These are phyloP conservation scores for Sporothrix euskadiensis DNA, from an alignment of 2,329 filamentous ascomycete genomes.

Conservation along the genomic window DNA sequence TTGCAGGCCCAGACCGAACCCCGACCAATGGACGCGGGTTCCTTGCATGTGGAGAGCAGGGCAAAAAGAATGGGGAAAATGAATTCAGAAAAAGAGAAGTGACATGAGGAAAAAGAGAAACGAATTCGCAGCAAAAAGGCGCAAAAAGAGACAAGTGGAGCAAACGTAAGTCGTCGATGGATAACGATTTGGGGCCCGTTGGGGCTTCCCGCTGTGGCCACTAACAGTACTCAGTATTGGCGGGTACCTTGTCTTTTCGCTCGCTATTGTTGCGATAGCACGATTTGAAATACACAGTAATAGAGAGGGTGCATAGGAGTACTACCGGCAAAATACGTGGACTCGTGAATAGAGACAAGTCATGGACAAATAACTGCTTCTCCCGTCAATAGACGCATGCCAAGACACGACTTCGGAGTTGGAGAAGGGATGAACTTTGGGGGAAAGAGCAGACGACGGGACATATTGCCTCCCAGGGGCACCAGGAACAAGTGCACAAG, in stretches of 20 bases:
- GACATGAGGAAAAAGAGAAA: neutral
- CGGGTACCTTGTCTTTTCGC: neutral
- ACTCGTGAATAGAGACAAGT: neutral
- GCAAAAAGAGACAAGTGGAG: neutral
- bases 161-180: neutral
- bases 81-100: neutral
- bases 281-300: neutral
- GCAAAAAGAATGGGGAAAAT: neutral
- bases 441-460: slow-evolving; percentile 4
- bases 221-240: neutral
- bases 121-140: neutral
- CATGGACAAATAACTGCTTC: neutral
- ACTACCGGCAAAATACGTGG: neutral
- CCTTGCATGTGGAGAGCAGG: slow-evolving; percentile 11
- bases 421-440: slow-evolving; percentile 6
- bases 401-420: neutral
- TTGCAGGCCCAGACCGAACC: slow-evolving; percentile 1
- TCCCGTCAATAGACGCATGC: neutral
- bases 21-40: neutral
- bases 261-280: neutral
- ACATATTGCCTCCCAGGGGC: neutral
- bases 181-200: neutral
- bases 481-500: neutral
- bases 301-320: neutral
- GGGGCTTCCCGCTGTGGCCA: slow-evolving; percentile 11